phyloP scores from a whole-genome alignment of 2,329 filamentous ascomycete genomes.

The Aureobasidium melanogenum region DNA sequence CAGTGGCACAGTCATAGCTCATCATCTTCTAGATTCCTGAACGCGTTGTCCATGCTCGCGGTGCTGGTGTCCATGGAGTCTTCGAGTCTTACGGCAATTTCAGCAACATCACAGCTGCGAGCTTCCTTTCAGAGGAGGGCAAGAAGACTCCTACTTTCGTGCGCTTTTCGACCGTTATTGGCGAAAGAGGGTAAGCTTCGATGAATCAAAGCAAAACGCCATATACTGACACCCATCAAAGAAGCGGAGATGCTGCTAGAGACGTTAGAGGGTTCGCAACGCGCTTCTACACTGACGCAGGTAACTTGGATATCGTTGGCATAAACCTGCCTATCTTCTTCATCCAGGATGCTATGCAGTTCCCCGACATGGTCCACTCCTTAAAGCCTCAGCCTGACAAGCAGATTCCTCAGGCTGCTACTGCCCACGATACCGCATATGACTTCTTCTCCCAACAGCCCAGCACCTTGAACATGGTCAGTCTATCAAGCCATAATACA shows the following conservation, averaged over 20 bases:
- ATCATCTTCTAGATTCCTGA: constrained; percentile 48
- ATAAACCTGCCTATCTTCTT: constrained; percentile 73
- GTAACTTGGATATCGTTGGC: constrained; percentile 55
- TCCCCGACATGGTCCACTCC: constrained; percentile 55
- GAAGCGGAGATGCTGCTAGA: constrained; percentile 60
- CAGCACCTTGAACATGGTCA: constrained; percentile 36
- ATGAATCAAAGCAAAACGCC: background rate
- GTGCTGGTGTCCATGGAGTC: constrained; percentile 17
- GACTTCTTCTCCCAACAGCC: constrained; percentile 22
- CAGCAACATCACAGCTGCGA: constrained; percentile 50
- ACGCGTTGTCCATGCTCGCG: constrained; percentile 23
- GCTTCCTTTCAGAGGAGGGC: constrained; percentile 44
- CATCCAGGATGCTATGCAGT: constrained; percentile 61
- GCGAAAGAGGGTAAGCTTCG: constrained; percentile 46
- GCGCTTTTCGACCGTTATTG: constrained; percentile 68
- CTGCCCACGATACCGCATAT: constrained; percentile 24
- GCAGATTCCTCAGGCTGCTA: constrained; percentile 21
- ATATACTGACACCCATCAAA: background rate
- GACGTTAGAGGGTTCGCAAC: constrained; percentile 65
- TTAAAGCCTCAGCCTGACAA: constrained; percentile 27
- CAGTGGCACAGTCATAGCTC: constrained; percentile 40
- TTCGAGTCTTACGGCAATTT: constrained; percentile 53
- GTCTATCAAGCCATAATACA: background rate
- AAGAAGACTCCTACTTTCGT: constrained; percentile 60
- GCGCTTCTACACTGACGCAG: constrained; percentile 66